phyloP scores from a whole-genome alignment of 2,329 filamentous ascomycete genomes.

The Epicoccum sorghinum region DNA sequence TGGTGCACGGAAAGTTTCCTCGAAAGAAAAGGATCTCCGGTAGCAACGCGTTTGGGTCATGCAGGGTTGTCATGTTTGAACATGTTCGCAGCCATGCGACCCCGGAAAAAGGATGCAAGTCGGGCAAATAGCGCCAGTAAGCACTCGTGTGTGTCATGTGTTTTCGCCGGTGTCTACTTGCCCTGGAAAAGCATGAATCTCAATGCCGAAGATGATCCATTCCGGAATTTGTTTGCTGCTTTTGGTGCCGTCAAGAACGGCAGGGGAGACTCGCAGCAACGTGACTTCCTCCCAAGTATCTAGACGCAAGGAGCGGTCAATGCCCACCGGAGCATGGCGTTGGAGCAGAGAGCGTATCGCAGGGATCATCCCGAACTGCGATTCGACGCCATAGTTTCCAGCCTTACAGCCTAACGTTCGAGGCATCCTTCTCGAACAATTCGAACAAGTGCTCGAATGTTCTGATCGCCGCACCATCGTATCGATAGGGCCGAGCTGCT shows the following conservation, averaged over 20 bases:
- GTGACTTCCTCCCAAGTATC: not conserved
- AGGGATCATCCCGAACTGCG: slow-evolving; percentile 7
- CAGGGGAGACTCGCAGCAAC: slow-evolving; percentile 10
- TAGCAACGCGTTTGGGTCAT: slow-evolving; percentile 11
- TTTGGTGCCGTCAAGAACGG: slow-evolving; percentile 17
- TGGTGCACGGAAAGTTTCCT: slow-evolving; percentile 31
- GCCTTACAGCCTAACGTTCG: slow-evolving; percentile 22
- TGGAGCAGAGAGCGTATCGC: slow-evolving; percentile 12
- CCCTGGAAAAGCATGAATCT: slow-evolving; percentile 18
- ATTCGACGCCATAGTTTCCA: slow-evolving; percentile 15
- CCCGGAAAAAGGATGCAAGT: slow-evolving; percentile 18
- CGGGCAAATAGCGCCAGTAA: slow-evolving; percentile 7
- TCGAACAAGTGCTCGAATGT: slow-evolving; percentile 12
- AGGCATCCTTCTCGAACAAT: slow-evolving; percentile 14
- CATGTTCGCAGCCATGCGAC: slow-evolving; percentile 35
- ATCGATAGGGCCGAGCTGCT: slow-evolving; percentile 22
- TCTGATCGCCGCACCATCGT: slow-evolving; percentile 25
- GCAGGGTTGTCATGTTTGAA: slow-evolving; percentile 28
- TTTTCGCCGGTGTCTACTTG: slow-evolving; percentile 21
- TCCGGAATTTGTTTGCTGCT: slow-evolving; percentile 13
- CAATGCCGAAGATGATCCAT: slow-evolving; percentile 29
- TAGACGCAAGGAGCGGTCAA: slow-evolving; percentile 5
- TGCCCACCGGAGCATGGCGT: slow-evolving; percentile 11
- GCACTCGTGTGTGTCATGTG: slow-evolving; percentile 22
- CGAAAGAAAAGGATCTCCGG: slow-evolving; percentile 28